Percentiles rank a stretch among this genome's conserved stretches.
phyloP scores from a whole-genome alignment of 2,329 filamentous ascomycete species.

The Ceratocystis cubensis region DNA sequence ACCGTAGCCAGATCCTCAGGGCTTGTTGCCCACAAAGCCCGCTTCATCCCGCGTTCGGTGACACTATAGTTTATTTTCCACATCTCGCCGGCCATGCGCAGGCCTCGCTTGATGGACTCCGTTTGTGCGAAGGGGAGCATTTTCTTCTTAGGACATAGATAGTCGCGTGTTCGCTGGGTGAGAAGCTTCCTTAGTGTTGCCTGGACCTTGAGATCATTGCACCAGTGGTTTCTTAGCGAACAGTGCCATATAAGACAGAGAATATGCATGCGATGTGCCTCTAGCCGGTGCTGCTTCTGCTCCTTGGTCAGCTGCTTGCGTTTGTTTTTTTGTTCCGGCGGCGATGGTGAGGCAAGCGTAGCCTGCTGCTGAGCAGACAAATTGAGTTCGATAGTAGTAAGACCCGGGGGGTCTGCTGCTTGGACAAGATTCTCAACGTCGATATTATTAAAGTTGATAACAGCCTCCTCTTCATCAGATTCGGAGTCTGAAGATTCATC shows the following conservation, averaged over 20 bases:
- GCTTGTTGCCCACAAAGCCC: slow-evolving; percentile 64
- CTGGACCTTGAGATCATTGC: slow-evolving; percentile 63
- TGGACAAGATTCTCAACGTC: slow-evolving; percentile 29
- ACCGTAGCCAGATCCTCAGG: slow-evolving; percentile 47
- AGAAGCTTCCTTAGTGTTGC: slow-evolving; percentile 51
- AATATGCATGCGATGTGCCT: slow-evolving; percentile 78
- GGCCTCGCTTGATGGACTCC: slow-evolving; percentile 63
- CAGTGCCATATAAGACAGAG: slow-evolving; percentile 71
- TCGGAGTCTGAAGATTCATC: slow-evolving; percentile 32
- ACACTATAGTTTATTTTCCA: slow-evolving; percentile 61
- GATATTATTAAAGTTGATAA: slow-evolving; percentile 38
- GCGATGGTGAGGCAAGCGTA: neutral
- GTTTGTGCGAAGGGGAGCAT: slow-evolving; percentile 64
- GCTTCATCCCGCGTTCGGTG: slow-evolving; percentile 55
- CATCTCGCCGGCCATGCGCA: slow-evolving; percentile 53
- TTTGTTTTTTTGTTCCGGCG: slow-evolving; percentile 1
- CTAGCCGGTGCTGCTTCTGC: slow-evolving; percentile 47
- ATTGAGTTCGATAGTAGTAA: slow-evolving; percentile 38
- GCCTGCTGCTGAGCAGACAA: slow-evolving; percentile 25
- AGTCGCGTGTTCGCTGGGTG: slow-evolving; percentile 49
- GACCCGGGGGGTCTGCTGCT: slow-evolving; percentile 23
- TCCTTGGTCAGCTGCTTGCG: slow-evolving; percentile 42
- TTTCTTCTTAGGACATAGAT: slow-evolving; percentile 54
- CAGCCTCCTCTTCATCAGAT: slow-evolving; percentile 31
- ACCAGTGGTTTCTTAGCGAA: slow-evolving; percentile 73